Evolutionary conservation across 192 early-diverging fungal genomes (phyloP), one percentile per base, ranked within the genome.

Genomic region (Paraglomus brasilianum): DNA sequence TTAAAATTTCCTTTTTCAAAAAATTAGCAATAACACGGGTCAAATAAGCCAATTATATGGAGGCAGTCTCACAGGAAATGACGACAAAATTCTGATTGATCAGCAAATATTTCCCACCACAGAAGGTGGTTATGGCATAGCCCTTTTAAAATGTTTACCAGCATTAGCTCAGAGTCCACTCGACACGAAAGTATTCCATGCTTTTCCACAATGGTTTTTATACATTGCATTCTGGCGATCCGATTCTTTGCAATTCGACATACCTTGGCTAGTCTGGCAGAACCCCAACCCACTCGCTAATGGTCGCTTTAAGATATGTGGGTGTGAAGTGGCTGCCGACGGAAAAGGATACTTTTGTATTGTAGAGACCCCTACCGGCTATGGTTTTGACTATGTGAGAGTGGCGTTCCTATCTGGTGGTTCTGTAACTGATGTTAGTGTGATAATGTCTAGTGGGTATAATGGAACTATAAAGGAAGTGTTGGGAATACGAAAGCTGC

Each of bases 361-460:
- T 22, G 3, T 62, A 24, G 46, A n/a, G 1, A 46, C 46, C 19
- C n/a, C 21, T 4, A 0, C 8, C 4, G n/a, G 14, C 46, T 19
- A 19, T 11, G n/a, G n/a, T n/a, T n/a, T n/a, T n/a, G n/a, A n/a
- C n/a, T 62, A 62, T 21, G 11, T 62, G 10, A 62, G 46, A 62
- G 24, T 62, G 19, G 15, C 0, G 13, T 62, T 62, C 14, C 30
- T 62, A 39, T 58, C 56, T 39, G 40, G 40, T 39, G 56, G 56
- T 39, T n/a, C 30, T 36, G 40, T 39, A 8, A 58, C 30, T 39
- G 14, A 58, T 24, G 2, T 24, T 15, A 58, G 17, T 39, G 8
- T 56, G 9, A 11, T 13, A 0, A n/a, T n/a, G n/a, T n/a, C n/a
- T n/a, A n/a, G n/a, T n/a, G n/a, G n/a, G n/a, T n/a, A n/a, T n/a